Conservation (phyloP, 768 basidiomycete species). For the Pilatotrama ljubarskyi region DNA sequence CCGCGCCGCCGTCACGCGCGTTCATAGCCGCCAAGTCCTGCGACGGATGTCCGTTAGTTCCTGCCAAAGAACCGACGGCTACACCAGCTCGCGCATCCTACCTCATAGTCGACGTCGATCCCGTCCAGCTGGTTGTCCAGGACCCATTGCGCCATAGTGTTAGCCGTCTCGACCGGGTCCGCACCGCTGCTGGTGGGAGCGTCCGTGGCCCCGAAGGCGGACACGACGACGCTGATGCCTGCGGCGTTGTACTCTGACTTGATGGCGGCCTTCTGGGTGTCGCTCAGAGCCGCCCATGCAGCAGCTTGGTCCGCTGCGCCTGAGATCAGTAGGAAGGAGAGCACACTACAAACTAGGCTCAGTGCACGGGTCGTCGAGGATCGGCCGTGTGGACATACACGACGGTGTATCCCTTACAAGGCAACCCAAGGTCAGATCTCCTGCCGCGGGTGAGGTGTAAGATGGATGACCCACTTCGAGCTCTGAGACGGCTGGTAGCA, state of each 20-base stretch:
- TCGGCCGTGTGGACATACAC: background rate
- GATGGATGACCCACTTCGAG: constrained; percentile 1
- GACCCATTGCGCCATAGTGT: constrained; percentile 37
- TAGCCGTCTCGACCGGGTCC: constrained; percentile 35
- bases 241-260: constrained; percentile 26
- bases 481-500: constrained; percentile 11
- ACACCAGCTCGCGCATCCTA: background rate
- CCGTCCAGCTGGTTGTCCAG: constrained; percentile 29
- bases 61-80: too few species aligned
- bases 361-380: background rate
- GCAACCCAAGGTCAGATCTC: too few species aligned
- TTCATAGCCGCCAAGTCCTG: constrained; percentile 25
- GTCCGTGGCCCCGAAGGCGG: constrained; percentile 29
- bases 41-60: background rate
- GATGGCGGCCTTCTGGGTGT: constrained; percentile 16
- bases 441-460: too few species aligned
- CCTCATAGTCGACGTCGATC: constrained; percentile 28
- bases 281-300: constrained; percentile 4
- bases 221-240: constrained; percentile 25
- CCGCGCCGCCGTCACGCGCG: constrained; percentile 20
- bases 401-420: constrained; percentile 14
- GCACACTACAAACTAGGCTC: background rate
- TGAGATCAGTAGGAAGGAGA: constrained; percentile 15
- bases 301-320: constrained; percentile 14
- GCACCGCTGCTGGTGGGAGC: constrained; percentile 29